Base-by-base conservation (phyloP, 257 asterid genomes). In the Henckelia pumila region DNA sequence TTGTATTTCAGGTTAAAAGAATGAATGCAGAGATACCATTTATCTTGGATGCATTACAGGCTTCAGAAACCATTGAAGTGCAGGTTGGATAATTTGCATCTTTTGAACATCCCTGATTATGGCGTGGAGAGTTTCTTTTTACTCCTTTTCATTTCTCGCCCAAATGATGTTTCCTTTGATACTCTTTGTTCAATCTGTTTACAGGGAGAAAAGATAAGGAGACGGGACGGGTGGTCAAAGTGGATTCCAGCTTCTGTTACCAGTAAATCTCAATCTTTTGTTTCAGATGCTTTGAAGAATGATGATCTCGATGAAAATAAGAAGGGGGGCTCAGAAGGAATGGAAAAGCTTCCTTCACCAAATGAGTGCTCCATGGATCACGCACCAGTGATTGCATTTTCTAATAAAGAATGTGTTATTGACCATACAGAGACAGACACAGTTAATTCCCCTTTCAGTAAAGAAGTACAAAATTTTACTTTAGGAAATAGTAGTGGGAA, bases 181-280 rank as follows among this genome's bases (percentile, higher is more conserved):
- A 52, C 69, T 62, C 47, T 59, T 59, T 73, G 25, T 70, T 55
- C 56, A 58, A 70, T 66, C 65, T 69, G 70, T n/a, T n/a, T 75
- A 66, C 69, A 94, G 99, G 89, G 82, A 69, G 95, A 84, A 73
- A 91, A 77, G 82, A 76, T 94, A 53, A 85, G 99, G 82, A 87
- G 96, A 75, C 95, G 96, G 59, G 80, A 82, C 49, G 95, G 83
- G 49, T 94, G 99, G 99, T 72, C 88, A 59, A 87, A 79, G 70
- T 94, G 95, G 94, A 63, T 85, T 80, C 73, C 78, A 33, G 59
- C 77, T 69, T 64, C 81, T 78, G 80, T 69, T 49, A 70, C 49
- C 26, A 75, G 63, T 59, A 76, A 77, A 70, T 75, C 84, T 62
- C 77, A 81, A 68, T 50, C 81, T 10, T 69, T 25, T 25, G 67